Base-by-base conservation (phyloP, 495 filamentous ascomycete species). In the Annulohypoxylon maeteangense region DNA sequence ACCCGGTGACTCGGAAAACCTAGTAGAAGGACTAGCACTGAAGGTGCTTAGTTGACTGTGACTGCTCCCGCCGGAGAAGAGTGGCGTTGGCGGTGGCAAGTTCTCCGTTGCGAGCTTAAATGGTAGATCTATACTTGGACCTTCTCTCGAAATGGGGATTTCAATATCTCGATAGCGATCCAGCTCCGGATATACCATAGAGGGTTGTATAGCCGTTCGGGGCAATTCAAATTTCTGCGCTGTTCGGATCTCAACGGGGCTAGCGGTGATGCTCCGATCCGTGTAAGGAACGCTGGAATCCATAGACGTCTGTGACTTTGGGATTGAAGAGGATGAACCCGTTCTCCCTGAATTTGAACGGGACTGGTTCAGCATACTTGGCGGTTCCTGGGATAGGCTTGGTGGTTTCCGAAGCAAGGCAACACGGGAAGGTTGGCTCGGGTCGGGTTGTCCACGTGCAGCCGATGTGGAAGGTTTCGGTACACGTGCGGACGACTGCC, bases 1-100 rank as follows among this genome's bases (percentile, higher is more conserved):
- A 4, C 93, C 92, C 8, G 95, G 95, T 2, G 95, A 99, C 58
- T 91, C 93, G 31, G 95, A 97, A 72, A 95, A 97, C 65, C 93
- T 86, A 34, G 94, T 98, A n/a, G 95, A 98, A 45, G 95, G 93
- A 64, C 92, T 98, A 63, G 89, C 91, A 62, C 90, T 90, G 65
- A 91, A 88, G 8, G 75, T 83, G 70, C 86, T 88, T 40, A 86
- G 70, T 54, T 86, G 82, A 57, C 84, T 85, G 62, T 80, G 71
- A 56, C 74, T 79, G 75, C 82, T 85, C 5, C 78, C 82, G 16
- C 81, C 82, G 1, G 87, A 87, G 61, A 88, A 87, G 23, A 87
- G 79, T 10, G 90, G 88, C n/a, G 89, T 90, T 12, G 89, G 87
- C 12, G 88, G 89, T 36, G 90, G 87, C 27, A 90, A 79, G 65